These are phyloP conservation scores for Aspergillus flavus DNA, from an alignment of 2,329 filamentous ascomycete genomes.

Conservation along the genomic window DNA sequence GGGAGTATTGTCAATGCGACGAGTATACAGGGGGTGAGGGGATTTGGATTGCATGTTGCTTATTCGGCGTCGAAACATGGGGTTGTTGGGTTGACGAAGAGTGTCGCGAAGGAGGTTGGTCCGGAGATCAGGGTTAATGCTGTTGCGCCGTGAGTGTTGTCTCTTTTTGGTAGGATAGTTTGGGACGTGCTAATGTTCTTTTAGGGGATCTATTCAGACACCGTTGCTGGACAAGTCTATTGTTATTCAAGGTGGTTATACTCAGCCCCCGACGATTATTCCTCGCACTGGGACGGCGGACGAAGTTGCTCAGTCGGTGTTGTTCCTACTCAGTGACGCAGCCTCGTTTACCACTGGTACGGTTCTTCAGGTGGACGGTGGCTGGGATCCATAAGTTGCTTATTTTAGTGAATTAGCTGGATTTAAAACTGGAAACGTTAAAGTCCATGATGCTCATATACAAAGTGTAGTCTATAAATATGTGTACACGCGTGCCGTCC, in stretches of 20 bases:
- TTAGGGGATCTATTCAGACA: slow-evolving; percentile 37
- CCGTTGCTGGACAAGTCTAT: slow-evolving; percentile 32
- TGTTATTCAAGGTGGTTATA: slow-evolving; percentile 25
- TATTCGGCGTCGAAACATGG: slow-evolving; percentile 41
- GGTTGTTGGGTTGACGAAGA: slow-evolving; percentile 38
- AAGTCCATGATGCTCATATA: neutral
- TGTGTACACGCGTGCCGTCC: neutral
- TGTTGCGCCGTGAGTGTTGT: slow-evolving; percentile 43
- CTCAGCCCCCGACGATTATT: slow-evolving; percentile 24
- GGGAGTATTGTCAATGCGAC: slow-evolving; percentile 62
- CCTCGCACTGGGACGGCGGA: slow-evolving; percentile 34
- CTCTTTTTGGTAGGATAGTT: too few relatives aligned
- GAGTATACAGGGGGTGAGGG: slow-evolving; percentile 45
- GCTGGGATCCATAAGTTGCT: slow-evolving; percentile 37
- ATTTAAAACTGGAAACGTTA: neutral
- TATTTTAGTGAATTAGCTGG: neutral
- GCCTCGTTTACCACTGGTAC: slow-evolving; percentile 51
- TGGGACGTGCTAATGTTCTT: neutral
- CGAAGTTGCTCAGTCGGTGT: slow-evolving; percentile 48
- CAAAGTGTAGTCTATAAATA: neutral
- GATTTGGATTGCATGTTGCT: slow-evolving; percentile 32
- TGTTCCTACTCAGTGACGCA: slow-evolving; percentile 52
- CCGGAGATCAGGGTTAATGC: slow-evolving; percentile 44
- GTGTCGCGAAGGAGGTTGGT: slow-evolving; percentile 42
- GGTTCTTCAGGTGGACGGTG: slow-evolving; percentile 51